These are phyloP conservation scores for Brassica hybrid DNA, from an alignment of 441 rosid genomes.

Conservation along the genomic window DNA sequence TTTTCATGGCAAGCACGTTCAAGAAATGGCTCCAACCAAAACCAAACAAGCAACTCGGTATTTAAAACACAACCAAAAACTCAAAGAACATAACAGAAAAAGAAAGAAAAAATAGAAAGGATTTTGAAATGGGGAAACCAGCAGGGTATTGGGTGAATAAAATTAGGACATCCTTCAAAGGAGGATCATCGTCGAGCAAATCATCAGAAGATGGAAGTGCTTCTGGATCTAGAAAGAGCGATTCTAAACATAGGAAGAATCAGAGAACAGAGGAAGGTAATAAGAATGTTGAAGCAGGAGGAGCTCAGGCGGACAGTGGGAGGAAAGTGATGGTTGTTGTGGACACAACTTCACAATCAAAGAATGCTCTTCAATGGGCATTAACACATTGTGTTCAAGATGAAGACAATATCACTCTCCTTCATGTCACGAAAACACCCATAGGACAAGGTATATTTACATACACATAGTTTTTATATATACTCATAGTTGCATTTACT, in stretches of 20 bases:
- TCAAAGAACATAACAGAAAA: slow-evolving; percentile 10
- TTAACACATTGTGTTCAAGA: slow-evolving; percentile 82
- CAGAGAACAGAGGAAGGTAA: slow-evolving; percentile 42
- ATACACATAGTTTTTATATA: neutral
- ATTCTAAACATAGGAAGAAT: slow-evolving; percentile 30
- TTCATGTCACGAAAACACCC: slow-evolving; percentile 64
- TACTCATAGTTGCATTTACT: neutral
- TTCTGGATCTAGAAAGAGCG: slow-evolving; percentile 41
- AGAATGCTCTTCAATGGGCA: slow-evolving; percentile 91
- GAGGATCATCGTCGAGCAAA: slow-evolving; percentile 46
- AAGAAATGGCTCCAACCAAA: slow-evolving; percentile 42
- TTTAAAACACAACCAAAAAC: slow-evolving; percentile 26
- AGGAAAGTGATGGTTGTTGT: slow-evolving; percentile 88
- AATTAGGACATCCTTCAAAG: slow-evolving; percentile 75
- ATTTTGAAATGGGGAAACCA: slow-evolving; percentile 47
- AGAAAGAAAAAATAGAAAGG: neutral
- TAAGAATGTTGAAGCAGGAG: slow-evolving; percentile 34
- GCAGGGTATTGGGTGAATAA: slow-evolving; percentile 87
- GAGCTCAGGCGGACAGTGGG: slow-evolving; percentile 42
- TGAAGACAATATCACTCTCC: slow-evolving; percentile 75
- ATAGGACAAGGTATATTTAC: slow-evolving; percentile 35
- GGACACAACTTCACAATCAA: slow-evolving; percentile 80
- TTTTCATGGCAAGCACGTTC: slow-evolving; percentile 48
- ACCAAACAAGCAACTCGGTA: slow-evolving; percentile 23
- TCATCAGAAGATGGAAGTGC: slow-evolving; percentile 49